Percentiles rank a stretch among this genome's conserved stretches.
These are phyloP conservation scores for Jacaranda mimosifolia DNA, from an alignment of 257 asterid genomes.

Conservation along the genomic window DNA sequence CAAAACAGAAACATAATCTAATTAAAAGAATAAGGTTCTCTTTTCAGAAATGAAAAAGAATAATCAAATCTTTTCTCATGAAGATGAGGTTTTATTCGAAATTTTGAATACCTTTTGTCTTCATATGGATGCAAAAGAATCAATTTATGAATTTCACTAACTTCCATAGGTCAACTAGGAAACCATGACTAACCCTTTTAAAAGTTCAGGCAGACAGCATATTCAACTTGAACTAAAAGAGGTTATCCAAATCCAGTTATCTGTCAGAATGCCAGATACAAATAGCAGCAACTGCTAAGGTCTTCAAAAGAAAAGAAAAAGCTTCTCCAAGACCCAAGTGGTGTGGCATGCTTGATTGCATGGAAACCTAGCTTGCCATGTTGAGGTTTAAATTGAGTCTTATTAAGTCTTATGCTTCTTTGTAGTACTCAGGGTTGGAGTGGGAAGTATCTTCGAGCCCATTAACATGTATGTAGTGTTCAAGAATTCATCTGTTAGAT, in stretches of 20 bases:
- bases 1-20: background rate
- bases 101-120: no score
- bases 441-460: background rate
- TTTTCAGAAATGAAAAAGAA: slow-evolving; percentile 11
- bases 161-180: no score
- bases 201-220: no score
- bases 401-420: background rate
- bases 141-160: no score
- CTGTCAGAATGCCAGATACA: background rate
- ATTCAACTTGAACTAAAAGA: no score
- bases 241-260: background rate
- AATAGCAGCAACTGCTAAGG: no score
- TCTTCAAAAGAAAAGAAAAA: no score
- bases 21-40: slow-evolving; percentile 5
- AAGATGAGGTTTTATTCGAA: no score
- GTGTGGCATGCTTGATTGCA: background rate
- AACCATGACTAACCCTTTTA: no score
- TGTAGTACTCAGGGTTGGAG: background rate
- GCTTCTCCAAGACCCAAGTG: background rate
- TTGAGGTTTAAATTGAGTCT: background rate
- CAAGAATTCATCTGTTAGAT: background rate
- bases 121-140: no score
- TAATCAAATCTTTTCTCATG: background rate
- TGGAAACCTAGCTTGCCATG: background rate
- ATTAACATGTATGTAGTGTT: slow-evolving; percentile 8